phyloP scores from a whole-genome alignment of 2,329 filamentous ascomycete species.

The Emergomyces pasteurianus region DNA sequence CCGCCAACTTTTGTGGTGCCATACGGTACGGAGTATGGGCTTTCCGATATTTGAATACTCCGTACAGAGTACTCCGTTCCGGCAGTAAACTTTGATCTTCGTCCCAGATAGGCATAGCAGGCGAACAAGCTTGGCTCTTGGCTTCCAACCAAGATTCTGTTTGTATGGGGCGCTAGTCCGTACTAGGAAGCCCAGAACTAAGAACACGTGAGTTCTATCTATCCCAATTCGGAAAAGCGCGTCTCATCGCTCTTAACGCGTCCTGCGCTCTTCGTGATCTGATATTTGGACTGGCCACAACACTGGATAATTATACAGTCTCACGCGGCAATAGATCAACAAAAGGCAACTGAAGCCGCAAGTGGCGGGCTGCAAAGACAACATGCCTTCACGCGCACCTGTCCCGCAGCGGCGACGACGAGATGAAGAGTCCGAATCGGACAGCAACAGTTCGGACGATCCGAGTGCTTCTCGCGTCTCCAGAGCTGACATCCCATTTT shows the following conservation, averaged over 20 bases:
- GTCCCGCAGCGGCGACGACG: slow-evolving; percentile 18
- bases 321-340: neutral
- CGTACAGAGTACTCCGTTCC: no score
- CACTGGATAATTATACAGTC: no score
- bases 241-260: neutral
- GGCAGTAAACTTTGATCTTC: no score
- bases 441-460: slow-evolving; percentile 16
- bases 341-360: neutral
- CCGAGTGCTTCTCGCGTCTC: slow-evolving; percentile 8
- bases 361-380: neutral
- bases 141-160: no score
- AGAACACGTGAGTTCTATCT: neutral
- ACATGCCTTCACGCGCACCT: slow-evolving; percentile 19
- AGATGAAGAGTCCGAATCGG: slow-evolving; percentile 12
- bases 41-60: no score
- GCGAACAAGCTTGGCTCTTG: neutral
- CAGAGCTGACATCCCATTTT: slow-evolving; percentile 13
- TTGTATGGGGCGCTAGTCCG: no score
- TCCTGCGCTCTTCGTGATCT: neutral
- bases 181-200: no score
- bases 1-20: no score
- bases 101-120: neutral
- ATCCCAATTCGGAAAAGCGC: neutral
- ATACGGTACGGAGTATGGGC: no score
- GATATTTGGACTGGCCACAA: neutral